phyloP scores from a whole-genome alignment of 1,284 basidiomycete species.

The Caloboletus inedulis region DNA sequence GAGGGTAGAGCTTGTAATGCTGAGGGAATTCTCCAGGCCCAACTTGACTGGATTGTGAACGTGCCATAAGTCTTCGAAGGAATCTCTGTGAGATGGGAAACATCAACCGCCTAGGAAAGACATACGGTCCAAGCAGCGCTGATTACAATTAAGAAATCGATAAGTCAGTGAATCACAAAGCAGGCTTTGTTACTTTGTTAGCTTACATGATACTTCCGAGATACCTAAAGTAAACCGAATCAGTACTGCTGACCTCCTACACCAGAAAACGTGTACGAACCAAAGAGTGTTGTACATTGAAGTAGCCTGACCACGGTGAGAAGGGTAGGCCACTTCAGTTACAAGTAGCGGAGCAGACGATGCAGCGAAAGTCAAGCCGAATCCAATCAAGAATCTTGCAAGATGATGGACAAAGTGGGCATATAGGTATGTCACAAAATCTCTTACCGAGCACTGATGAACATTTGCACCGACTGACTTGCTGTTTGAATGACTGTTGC shows the following conservation, averaged over 20 bases:
- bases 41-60: conserved; percentile 56
- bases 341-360: conserved; percentile 61
- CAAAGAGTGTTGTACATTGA: conserved; percentile 74
- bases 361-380: neutral
- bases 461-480: conserved; percentile 70
- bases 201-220: conserved; percentile 67
- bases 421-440: neutral
- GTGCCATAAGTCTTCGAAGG: conserved; percentile 54
- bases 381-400: neutral
- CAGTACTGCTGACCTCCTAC: neutral
- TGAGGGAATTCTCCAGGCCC: conserved; percentile 74
- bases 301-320: conserved; percentile 67
- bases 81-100: neutral
- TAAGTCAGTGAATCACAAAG: neutral
- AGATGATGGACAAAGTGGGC: neutral
- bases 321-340: conserved; percentile 72
- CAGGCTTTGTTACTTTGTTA: neutral
- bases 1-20: conserved; percentile 63
- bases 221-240: conserved; percentile 24
- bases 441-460: conserved; percentile 60
- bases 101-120: neutral
- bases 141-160: neutral
- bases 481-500: conserved; percentile 66
- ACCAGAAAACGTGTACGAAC: conserved; percentile 32
- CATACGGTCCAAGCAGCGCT: conserved; percentile 49